These are phyloP conservation scores for Madurella mycetomatis DNA, from an alignment of 2,329 filamentous ascomycete species.

Conservation along the genomic window DNA sequence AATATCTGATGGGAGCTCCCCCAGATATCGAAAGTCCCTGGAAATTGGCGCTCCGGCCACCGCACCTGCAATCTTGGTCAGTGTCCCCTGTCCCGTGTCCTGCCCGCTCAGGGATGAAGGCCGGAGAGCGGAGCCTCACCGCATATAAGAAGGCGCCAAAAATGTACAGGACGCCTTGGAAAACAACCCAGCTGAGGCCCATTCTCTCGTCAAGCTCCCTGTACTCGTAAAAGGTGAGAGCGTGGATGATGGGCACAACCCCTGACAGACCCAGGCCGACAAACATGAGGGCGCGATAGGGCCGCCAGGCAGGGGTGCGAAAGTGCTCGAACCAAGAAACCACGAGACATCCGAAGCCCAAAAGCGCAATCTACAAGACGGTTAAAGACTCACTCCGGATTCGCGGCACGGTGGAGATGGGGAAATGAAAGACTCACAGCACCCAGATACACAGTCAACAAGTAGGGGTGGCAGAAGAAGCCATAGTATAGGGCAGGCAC, in stretches of 20 bases:
- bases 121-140: slow-evolving; percentile 41
- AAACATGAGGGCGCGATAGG: slow-evolving; percentile 86
- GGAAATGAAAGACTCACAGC: slow-evolving; percentile 52
- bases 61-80: slow-evolving; percentile 49
- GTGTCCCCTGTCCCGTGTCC: neutral
- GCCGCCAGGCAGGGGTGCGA: slow-evolving; percentile 75
- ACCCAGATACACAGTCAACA: slow-evolving; percentile 69
- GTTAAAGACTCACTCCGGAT: neutral
- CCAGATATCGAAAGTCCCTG: slow-evolving; percentile 82
- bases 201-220: slow-evolving; percentile 65
- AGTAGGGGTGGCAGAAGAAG: slow-evolving; percentile 63
- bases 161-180: slow-evolving; percentile 81
- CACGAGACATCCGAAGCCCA: slow-evolving; percentile 70
- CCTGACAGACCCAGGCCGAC: slow-evolving; percentile 80
- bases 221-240: slow-evolving; percentile 62
- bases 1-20: slow-evolving; percentile 96
- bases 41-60: slow-evolving; percentile 75
- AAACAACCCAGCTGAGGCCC: slow-evolving; percentile 72
- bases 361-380: slow-evolving; percentile 61
- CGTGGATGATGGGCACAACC: slow-evolving; percentile 77
- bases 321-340: slow-evolving; percentile 80
- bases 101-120: neutral
- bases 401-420: neutral
- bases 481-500: slow-evolving; percentile 86
- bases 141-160: slow-evolving; percentile 83